A percentile compares a stretch with the other conserved stretches of the same genome.
phyloP scores from a whole-genome alignment of 2,329 filamentous ascomycete genomes.

The Anthostomella pinea region DNA sequence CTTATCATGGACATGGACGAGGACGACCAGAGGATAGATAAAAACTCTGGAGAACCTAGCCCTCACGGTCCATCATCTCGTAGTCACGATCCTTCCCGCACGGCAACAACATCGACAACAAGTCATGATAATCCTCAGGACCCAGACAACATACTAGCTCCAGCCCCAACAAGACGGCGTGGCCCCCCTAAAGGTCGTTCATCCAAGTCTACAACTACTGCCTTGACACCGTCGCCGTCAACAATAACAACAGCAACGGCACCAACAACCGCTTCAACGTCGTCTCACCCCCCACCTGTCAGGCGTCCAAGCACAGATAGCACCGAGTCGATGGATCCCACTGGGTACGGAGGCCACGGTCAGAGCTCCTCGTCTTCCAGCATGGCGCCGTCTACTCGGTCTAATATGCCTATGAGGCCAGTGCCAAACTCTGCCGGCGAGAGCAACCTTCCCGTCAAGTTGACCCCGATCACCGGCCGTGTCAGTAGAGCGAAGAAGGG shows the following conservation, averaged over 20 bases:
- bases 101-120: conserved; percentile 34
- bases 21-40: conserved; percentile 44
- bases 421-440: conserved; percentile 33
- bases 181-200: conserved; percentile 33
- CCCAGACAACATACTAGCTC: conserved; percentile 30
- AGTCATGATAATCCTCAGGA: conserved; percentile 41
- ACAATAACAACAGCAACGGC: conserved; percentile 10
- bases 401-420: conserved; percentile 39
- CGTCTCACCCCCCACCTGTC: conserved; percentile 28
- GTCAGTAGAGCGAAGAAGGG: conserved; percentile 59
- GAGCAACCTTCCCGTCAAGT: conserved; percentile 43
- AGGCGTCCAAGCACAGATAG: conserved; percentile 45
- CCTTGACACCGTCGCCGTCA: conserved; percentile 20
- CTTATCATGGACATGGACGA: conserved; percentile 58
- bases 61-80: conserved; percentile 36
- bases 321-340: conserved; percentile 49
- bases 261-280: conserved; percentile 28
- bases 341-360: conserved; percentile 31
- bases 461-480: conserved; percentile 55
- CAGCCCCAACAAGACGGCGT: conserved; percentile 35
- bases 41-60: conserved; percentile 42
- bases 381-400: conserved; percentile 25
- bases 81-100: conserved; percentile 35
- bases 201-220: conserved; percentile 29
- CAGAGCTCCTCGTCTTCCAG: conserved; percentile 36